Base-by-base conservation (phyloP, 2,329 filamentous ascomycete species). In the Fusarium bactridioides region DNA sequence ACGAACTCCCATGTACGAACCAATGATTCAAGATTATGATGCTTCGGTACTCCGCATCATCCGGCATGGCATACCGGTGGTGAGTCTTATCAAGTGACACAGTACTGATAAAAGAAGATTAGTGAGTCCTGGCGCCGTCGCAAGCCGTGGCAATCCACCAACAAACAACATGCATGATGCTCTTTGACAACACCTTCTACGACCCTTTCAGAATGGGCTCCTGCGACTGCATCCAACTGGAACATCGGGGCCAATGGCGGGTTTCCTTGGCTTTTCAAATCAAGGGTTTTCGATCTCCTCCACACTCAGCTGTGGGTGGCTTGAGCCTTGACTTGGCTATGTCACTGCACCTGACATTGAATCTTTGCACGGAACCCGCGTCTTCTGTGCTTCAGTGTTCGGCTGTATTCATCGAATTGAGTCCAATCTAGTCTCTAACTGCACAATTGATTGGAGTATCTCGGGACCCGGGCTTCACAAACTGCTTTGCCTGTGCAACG, bases 141-240 rank as follows among this genome's bases (percentile, higher is more conserved):
- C 67, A 72, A 73, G 63, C 67, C 59, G 70, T 57, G 25, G 38
- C 44, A 55, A 73, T 74, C 70, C 67, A 69, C 43, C 44, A 67
- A 37, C 64, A 40, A 60, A 29, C 38, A 55, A 45, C 37, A 43
- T 48, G 57, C 50, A 48, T 41, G 59, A 48, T 47, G 29, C 31
- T 35, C 40, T 64, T 50, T 35, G 51, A 40, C 53, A 69, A 41
- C 47, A 38, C 59, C 41, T 33, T 35, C 45, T 67, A 31, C 62
- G 25, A 23, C 35, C n/a, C n/a, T 37, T 50, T 27, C 38, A 37
- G 44, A 13, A n/a, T 51, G 33, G 35, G 29, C 25, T 40, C 44
- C 48, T 40, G 38, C 37, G 37, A 40, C 40, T 55, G 9, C 27
- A 43, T 48, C 27, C 35, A 59, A 27, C 53, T 45, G 35, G 19